These are phyloP conservation scores for Penicillium sp. DNA, from an alignment of 2,329 filamentous ascomycete genomes.

Conservation along the genomic window DNA sequence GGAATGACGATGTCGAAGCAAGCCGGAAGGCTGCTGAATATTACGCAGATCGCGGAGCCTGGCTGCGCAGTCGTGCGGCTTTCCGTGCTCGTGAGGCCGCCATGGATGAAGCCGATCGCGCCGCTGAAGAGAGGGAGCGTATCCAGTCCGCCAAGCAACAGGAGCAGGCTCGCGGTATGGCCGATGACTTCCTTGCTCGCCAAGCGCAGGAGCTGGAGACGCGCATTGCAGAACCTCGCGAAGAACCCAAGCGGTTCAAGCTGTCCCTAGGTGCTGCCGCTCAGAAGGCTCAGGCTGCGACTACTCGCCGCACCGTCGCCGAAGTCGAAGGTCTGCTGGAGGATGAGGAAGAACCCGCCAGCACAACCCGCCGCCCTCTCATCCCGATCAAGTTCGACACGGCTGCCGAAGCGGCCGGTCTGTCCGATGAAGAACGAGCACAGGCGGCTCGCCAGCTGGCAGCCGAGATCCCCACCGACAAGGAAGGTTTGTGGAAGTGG, in stretches of 20 bases:
- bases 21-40: conserved; percentile 70
- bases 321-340: conserved; percentile 93
- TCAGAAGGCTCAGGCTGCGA: conserved; percentile 61
- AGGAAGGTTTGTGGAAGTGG: conserved; percentile 87
- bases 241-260: conserved; percentile 73
- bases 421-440: conserved; percentile 81
- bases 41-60: conserved; percentile 78
- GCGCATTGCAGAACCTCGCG: conserved; percentile 42
- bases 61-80: conserved; percentile 73
- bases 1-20: conserved; percentile 84
- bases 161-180: conserved; percentile 76
- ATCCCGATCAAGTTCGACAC: conserved; percentile 79
- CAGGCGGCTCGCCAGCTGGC: conserved; percentile 78
- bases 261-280: conserved; percentile 85
- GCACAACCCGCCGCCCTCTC: conserved; percentile 66
- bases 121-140: conserved; percentile 69
- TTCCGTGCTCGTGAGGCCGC: conserved; percentile 70
- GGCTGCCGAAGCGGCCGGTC: conserved; percentile 58
- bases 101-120: conserved; percentile 77
- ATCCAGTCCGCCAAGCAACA: conserved; percentile 65
- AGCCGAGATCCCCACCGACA: conserved; percentile 82
- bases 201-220: conserved; percentile 70
- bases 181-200: conserved; percentile 82
- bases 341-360: conserved; percentile 81
- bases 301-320: conserved; percentile 72